phyloP scores from a whole-genome alignment of 2,329 filamentous ascomycete species.

The Monosporascus cannonballus region DNA sequence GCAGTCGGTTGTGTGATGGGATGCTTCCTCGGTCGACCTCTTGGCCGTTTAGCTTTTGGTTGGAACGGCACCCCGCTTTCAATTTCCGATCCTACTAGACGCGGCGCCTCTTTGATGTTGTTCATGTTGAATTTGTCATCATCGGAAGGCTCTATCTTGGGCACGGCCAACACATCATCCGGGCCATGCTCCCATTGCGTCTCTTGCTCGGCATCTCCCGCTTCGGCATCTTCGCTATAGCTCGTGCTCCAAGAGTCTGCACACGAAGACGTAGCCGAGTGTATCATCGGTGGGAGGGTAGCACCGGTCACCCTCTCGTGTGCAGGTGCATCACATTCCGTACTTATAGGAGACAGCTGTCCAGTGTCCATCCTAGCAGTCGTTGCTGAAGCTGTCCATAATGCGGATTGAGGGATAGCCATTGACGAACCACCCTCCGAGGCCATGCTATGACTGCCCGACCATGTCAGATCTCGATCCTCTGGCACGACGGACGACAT shows the following conservation, averaged over 20 bases:
- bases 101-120: constrained; percentile 41
- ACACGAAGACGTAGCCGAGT: constrained; percentile 41
- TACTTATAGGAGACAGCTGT: constrained; percentile 49
- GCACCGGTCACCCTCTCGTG: constrained; percentile 30
- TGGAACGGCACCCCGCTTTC: constrained; percentile 17
- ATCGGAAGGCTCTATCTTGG: constrained; percentile 53
- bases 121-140: constrained; percentile 49
- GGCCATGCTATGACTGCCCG: constrained; percentile 37
- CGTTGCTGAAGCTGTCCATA: constrained; percentile 28
- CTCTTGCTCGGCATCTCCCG: constrained; percentile 34
- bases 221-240: constrained; percentile 29
- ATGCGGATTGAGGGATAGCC: constrained; percentile 27
- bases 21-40: constrained; percentile 79
- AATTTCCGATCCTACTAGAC: constrained; percentile 19
- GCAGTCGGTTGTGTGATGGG: constrained; percentile 54
- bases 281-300: constrained; percentile 34
- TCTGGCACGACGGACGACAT: constrained; percentile 33
- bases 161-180: constrained; percentile 40
- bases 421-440: constrained; percentile 35
- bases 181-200: constrained; percentile 41
- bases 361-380: constrained; percentile 33
- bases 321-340: constrained; percentile 36
- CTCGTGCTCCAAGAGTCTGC: constrained; percentile 38
- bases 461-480: constrained; percentile 39
- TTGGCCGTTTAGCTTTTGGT: constrained; percentile 54